A percentile compares a stretch with the other conserved stretches of the same genome.
Conservation (phyloP, 176 grass and related monocot species). For the Phoenix dactylifera region DNA sequence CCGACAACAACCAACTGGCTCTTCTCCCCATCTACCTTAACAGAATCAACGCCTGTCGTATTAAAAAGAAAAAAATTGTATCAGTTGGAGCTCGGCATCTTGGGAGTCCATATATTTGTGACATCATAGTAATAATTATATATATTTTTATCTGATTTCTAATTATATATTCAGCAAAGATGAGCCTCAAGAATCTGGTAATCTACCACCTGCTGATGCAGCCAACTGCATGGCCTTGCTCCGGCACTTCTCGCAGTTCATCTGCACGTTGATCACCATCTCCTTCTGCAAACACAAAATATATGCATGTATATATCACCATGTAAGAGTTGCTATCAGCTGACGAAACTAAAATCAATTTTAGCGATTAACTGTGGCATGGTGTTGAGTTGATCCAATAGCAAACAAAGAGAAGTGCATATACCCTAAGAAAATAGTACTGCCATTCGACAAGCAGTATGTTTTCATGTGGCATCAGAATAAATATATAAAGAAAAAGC, state of each 20-base stretch:
- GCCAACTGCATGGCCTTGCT: conserved; percentile 29
- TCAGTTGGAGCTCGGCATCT: background rate
- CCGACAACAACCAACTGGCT: conserved; percentile 51
- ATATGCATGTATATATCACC: no score
- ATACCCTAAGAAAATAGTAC: no score
- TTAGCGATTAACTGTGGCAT: no score
- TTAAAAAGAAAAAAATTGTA: background rate
- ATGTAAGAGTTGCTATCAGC: no score
- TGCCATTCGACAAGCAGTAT: no score
- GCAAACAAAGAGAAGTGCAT: no score
- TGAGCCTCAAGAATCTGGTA: no score
- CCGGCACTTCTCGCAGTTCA: conserved; percentile 28
- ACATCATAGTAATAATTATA: background rate
- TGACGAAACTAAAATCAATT: no score
- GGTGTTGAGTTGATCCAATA: no score
- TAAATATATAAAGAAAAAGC: no score
- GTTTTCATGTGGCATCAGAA: no score
- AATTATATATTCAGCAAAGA: background rate
- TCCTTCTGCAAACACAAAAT: conserved; percentile 31
- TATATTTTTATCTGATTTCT: background rate
- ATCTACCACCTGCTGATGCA: conserved; percentile 27
- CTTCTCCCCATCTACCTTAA: conserved; percentile 38
- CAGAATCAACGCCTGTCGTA: conserved; percentile 23
- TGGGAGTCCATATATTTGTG: no score
- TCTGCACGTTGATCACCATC: conserved; percentile 44